Evolutionary conservation across 352 stramenopile genomes (phyloP).

Genomic region (Phytopythium sindhum): DNA sequence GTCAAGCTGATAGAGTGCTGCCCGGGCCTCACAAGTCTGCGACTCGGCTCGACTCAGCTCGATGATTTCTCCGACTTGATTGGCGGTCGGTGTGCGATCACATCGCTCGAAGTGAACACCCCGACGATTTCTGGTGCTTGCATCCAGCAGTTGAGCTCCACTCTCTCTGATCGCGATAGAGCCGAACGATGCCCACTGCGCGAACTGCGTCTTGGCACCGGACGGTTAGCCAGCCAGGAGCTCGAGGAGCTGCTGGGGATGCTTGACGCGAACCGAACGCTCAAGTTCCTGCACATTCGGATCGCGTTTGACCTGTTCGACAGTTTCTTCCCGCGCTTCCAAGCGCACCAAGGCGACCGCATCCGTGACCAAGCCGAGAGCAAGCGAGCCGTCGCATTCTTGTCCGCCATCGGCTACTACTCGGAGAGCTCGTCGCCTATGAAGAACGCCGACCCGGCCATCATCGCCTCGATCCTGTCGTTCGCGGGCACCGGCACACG

Average conservation of each 20-base stretch:
- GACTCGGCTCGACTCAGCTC: slow-evolving; percentile 8
- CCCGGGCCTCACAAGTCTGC: slow-evolving; percentile 14
- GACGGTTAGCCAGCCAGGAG: slow-evolving; percentile 6
- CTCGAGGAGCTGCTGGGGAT: slow-evolving; percentile 13
- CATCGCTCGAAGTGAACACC: slow-evolving; percentile 14
- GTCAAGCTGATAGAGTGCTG: slow-evolving; percentile 14
- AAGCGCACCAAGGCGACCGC: slow-evolving; percentile 13
- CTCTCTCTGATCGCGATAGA: slow-evolving; percentile 7
- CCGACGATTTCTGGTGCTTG: slow-evolving; percentile 11
- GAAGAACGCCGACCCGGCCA: slow-evolving; percentile 12
- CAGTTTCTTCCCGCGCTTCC: slow-evolving; percentile 18
- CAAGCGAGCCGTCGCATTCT: slow-evolving; percentile 14
- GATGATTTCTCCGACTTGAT: slow-evolving; percentile 18
- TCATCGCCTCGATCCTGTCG: slow-evolving; percentile 16
- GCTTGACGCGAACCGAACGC: slow-evolving; percentile 15
- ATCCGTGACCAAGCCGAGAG: slow-evolving; percentile 12
- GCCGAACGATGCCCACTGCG: slow-evolving; percentile 7
- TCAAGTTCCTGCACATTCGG: slow-evolving; percentile 17
- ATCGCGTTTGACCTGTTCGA: slow-evolving; percentile 23
- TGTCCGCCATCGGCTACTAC: slow-evolving; percentile 11
- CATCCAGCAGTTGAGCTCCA: slow-evolving; percentile 11
- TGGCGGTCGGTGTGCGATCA: slow-evolving; percentile 8
- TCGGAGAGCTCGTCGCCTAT: slow-evolving; percentile 2
- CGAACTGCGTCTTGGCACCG: slow-evolving; percentile 14
- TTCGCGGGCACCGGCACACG: slow-evolving; percentile 17